A percentile compares a stretch with the other conserved stretches of the same genome.
Conservation (phyloP, 75 land plant genomes). For the Pinus tabuliformis region DNA sequence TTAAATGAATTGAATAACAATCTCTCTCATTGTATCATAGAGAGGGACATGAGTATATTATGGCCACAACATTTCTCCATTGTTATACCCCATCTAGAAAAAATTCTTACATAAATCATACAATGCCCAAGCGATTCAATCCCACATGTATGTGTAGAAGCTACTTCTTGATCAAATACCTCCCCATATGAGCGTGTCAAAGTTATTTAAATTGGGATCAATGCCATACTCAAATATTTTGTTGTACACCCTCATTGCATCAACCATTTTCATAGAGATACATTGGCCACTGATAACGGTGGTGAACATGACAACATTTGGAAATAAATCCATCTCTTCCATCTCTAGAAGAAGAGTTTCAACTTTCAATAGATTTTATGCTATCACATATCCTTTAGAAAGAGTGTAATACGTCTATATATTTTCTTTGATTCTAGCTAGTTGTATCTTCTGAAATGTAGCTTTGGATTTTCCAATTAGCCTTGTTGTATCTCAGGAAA, state of each 20-base stretch:
- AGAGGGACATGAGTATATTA: too few relatives aligned
- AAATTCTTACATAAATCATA: too few relatives aligned
- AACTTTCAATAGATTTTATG: constrained; percentile 65
- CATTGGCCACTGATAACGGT: constrained; percentile 93
- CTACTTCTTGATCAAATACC: too few relatives aligned
- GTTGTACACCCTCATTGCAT: constrained; percentile 55
- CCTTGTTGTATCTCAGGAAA: constrained; percentile 81
- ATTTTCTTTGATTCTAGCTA: constrained; percentile 74
- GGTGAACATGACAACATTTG: constrained; percentile 75
- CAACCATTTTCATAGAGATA: constrained; percentile 63
- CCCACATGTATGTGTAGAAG: too few relatives aligned
- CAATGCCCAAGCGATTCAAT: too few relatives aligned
- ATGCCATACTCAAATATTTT: constrained; percentile 49
- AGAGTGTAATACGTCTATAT: constrained; percentile 71
- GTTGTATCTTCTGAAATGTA: constrained; percentile 55
- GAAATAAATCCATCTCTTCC: background rate
- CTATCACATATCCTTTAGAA: constrained; percentile 79
- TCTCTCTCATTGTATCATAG: too few relatives aligned
- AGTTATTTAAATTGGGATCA: constrained; percentile 65
- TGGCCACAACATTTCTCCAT: background rate
- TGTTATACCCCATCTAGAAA: background rate
- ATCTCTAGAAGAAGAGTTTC: constrained; percentile 49
- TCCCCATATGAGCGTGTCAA: constrained; percentile 87
- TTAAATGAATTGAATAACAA: too few relatives aligned
- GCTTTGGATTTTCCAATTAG: constrained; percentile 62